Base-by-base conservation (phyloP, 1,284 basidiomycete genomes). In the Macrocybe sp. region DNA sequence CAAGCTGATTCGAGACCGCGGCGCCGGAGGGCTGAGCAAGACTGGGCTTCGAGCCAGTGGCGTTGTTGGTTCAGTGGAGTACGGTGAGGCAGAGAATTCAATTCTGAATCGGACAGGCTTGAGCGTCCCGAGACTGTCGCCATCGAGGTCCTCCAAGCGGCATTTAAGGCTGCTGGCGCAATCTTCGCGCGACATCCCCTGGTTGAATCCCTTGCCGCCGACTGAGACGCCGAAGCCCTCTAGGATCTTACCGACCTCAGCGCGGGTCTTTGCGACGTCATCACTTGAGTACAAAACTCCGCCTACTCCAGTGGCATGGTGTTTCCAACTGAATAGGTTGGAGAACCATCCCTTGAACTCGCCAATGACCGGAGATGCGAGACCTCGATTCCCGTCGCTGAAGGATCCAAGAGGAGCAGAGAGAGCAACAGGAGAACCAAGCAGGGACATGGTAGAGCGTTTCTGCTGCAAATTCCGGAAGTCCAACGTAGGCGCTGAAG, bases 311-410 rank as follows among this genome's bases (percentile, higher is more conserved):
- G 51, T 56, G 28, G 55, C 31, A 29, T 85, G 76, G 32, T 71
- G 69, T 54, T 80, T 83, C 85, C 85, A 88, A 61, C 78, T 82
- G 69, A 89, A 89, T 32, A 89, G 68, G 55, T 83, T 88, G 6
- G 85, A 85, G 61, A 89, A 86, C 86, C 86, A 89, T 38, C 85
- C 87, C 59, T 85, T 86, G 64, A 89, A 81, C 61, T 89, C 85
- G 51, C 83, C 81, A n/a, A 85, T 81, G n/a, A 76, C 75, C 48
- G 73, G 72, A 39, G 72, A 73, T 8, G 68, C 62, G 42, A 73
- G 46, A 36, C 68, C 53, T 42, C 65, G 60, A 48, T 56, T 62
- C 41, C 56, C 54, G 32, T 58, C 51, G 4, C 46, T 41, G 6
- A 46, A 48, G 11, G 44, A 16, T 14, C 46, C 29, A 22, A 44